These are phyloP conservation scores for Dothideomycetes sp. DNA, from an alignment of 2,329 filamentous ascomycete species.

Conservation along the genomic window DNA sequence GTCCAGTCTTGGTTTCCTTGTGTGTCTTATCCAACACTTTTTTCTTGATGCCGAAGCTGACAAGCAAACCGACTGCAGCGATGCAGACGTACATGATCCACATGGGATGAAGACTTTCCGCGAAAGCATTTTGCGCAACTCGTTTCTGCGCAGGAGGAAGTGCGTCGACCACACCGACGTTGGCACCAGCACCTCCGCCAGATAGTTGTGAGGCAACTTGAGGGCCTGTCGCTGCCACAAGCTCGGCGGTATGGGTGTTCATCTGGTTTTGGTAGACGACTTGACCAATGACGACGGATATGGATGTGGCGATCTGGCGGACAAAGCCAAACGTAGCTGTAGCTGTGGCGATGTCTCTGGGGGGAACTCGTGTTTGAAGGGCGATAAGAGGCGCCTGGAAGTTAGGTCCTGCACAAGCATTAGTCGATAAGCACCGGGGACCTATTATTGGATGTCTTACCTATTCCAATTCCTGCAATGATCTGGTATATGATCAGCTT, in stretches of 20 bases:
- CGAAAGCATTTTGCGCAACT: constrained; percentile 35
- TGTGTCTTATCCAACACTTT: constrained; percentile 36
- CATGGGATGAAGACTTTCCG: constrained; percentile 37
- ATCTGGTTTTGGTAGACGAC: constrained; percentile 69
- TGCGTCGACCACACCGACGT: constrained; percentile 47
- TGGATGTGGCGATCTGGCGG: constrained; percentile 56
- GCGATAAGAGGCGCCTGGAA: constrained; percentile 60
- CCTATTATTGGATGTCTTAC: no score
- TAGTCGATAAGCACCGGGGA: no score
- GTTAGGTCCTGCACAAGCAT: constrained; percentile 39
- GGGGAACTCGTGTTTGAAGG: constrained; percentile 51
- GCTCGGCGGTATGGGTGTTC: constrained; percentile 43
- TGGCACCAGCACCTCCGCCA: constrained; percentile 53
- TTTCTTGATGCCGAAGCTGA: constrained; percentile 32
- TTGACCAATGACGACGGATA: constrained; percentile 60
- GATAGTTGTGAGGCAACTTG: constrained; percentile 45
- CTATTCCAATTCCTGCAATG: constrained; percentile 54
- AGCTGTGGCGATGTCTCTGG: constrained; percentile 53
- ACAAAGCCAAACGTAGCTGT: constrained; percentile 57
- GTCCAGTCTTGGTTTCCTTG: constrained; percentile 41
- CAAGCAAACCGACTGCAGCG: constrained; percentile 30
- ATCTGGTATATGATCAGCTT: constrained; percentile 47
- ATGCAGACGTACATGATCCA: constrained; percentile 42
- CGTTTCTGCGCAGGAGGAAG: constrained; percentile 40
- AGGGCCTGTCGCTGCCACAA: constrained; percentile 43